Evolutionary conservation across 768 basidiomycete species (phyloP), one percentile per base, ranked within the genome.

Genomic region (Lyophyllum semitale): DNA sequence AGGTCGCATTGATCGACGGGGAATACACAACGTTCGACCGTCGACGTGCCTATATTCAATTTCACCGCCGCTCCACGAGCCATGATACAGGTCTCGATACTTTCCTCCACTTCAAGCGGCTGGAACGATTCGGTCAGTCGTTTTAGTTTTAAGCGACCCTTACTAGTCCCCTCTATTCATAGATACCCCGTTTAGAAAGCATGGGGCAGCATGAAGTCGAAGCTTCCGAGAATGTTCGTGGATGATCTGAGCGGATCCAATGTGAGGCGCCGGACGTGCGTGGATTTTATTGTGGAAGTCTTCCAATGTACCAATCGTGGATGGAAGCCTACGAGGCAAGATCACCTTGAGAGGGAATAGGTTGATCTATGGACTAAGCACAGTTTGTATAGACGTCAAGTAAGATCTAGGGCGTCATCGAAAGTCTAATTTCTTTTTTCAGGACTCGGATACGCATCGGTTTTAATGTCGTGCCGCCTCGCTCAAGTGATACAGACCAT

Each of bases 41-140:
- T n/a, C n/a, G 23, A 37, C 22, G 3, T 25, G 29, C 42, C 42
- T 2, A 22, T 52, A 27, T 44, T 52, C 29, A 41, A 52, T 23
- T 51, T 51, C 40, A 42, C 50, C 8, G 43, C 29, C 15, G 42
- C 44, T 8, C 51, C 51, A n/a, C 42, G 23, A 6, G 52, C 44
- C 29, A 35, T 13, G 8, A 35, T 35, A 35, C 3, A 15, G 4
- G 33, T 15, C 7, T 8, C 7, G 4, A 13, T 35, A 35, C 3
- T 3, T 15, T 8, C 15, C 13, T 15, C 8, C 33, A 13, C 15
- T 13, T 3, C 8, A n/a, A n/a, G n/a, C n/a, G n/a, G n/a, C n/a
- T n/a, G n/a, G n/a, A n/a, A n/a, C n/a, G n/a, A n/a, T n/a, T n/a
- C n/a, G 29, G 33, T 35, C 33, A 35, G 33, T 35, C 33, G 15